Conservation (phyloP, 2,329 filamentous ascomycete species). For the Phyllachora maydis region DNA sequence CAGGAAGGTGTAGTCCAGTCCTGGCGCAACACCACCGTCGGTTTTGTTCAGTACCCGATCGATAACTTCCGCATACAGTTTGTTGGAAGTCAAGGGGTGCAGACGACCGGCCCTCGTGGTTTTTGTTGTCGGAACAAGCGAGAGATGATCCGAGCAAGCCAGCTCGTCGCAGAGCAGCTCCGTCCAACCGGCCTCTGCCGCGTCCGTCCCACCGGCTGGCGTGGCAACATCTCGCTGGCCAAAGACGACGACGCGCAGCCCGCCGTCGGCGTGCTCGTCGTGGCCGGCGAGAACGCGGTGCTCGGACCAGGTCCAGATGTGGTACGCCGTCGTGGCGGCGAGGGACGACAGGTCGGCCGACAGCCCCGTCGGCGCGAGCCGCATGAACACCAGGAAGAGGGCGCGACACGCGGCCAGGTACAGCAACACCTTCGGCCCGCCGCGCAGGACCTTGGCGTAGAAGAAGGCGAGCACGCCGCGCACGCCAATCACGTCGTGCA, state of each 20-base stretch:
- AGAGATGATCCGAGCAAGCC: conserved; percentile 21
- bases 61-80: conserved; percentile 26
- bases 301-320: no score
- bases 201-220: conserved; percentile 8
- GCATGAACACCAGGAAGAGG: conserved; percentile 6
- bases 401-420: conserved; percentile 7
- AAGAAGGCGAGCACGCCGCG: conserved; percentile 8
- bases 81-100: conserved; percentile 32
- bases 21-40: conserved; percentile 12
- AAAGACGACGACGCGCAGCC: conserved; percentile 28
- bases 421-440: conserved; percentile 9
- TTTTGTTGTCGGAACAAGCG: conserved; percentile 17
- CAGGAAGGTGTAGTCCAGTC: conserved; percentile 21
- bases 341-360: conserved; percentile 1
- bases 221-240: conserved; percentile 26
- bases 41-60: conserved; percentile 12
- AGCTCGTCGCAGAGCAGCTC: conserved; percentile 25
- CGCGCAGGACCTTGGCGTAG: conserved; percentile 9
- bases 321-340: conserved; percentile 2
- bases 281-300: background rate
- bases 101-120: conserved; percentile 29
- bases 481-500: background rate
- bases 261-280: conserved; percentile 4
- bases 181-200: conserved; percentile 18
- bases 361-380: conserved; percentile 5